These are phyloP conservation scores for Fusarium sublunatum DNA, from an alignment of 2,329 filamentous ascomycete species.

Conservation along the genomic window DNA sequence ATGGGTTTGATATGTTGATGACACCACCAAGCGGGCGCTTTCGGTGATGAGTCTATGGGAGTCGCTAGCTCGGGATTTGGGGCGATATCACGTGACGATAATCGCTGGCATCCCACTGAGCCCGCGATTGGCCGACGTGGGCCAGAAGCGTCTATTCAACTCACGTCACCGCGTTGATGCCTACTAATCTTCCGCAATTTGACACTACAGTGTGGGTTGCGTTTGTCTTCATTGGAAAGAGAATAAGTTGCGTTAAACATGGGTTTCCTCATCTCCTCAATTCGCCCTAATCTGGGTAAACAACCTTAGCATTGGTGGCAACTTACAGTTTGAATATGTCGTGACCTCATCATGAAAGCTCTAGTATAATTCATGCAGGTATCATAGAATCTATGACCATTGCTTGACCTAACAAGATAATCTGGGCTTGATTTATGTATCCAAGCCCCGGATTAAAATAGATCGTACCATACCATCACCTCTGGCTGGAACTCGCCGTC, in stretches of 20 bases:
- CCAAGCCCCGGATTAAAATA: constrained; percentile 48
- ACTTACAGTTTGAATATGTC: not conserved
- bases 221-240: not conserved
- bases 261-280: too few relatives aligned
- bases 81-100: constrained; percentile 47
- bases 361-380: not conserved
- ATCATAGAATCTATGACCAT: constrained; percentile 17
- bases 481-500: constrained; percentile 51
- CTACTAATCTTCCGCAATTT: not conserved
- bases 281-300: not conserved
- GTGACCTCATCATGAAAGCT: constrained; percentile 17
- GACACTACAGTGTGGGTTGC: not conserved
- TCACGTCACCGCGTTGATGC: constrained; percentile 28
- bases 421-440: not conserved
- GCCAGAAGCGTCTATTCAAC: constrained; percentile 1
- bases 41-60: constrained; percentile 44
- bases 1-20: constrained; percentile 45
- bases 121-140: constrained; percentile 20
- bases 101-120: constrained; percentile 31
- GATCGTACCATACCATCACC: constrained; percentile 62
- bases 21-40: constrained; percentile 47
- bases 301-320: constrained; percentile 13
- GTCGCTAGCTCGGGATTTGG: constrained; percentile 48
- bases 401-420: not conserved
- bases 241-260: not conserved